Base-by-base conservation (phyloP, 129 eudicot species). In the Pseudognaphalium luteoalbum region DNA sequence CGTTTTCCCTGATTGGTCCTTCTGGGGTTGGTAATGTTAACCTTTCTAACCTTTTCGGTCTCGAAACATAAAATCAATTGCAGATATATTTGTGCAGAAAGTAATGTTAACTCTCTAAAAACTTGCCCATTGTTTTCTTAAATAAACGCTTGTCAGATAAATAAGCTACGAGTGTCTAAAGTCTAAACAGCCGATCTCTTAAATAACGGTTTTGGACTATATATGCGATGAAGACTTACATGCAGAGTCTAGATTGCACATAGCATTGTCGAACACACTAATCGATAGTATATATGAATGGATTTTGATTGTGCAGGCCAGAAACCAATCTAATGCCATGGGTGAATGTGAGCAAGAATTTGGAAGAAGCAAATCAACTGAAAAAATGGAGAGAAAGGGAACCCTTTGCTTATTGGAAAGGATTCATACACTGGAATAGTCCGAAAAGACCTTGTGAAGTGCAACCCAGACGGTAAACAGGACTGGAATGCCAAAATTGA, bases 1-100 rank as follows among this genome's bases (percentile, higher is more conserved):
- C 25, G 91, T 85, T 33, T 90, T 93, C 28, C 98, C 98, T 0
- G 98, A 93, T 52, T 93, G 98, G 98, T 88, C 98, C 76, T 93
- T 88, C 75, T 93, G 98, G 98, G 98, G 98, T 82, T 93, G 98
- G 98, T 93, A 93, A 85, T 70, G 25, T 32, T 32, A 1, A 32
- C 3, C 34, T 32, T 32, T 32, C 34, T 32, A 32, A 32, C 34
- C 34, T 32, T 32, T 10, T 20, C 28, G 34, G 34, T 32, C 34
- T 32, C 34, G 2, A 32, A 32, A 32, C 34, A 32, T n/a, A n/a
- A n/a, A 41, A 7, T 44, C 28, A 25, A 25, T 25, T 25, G 28
- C 28, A 25, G 1, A 25, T 25, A 25, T 25, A 25, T 25, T 25
- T 25, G 28, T 25, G 28, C 28, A 25, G 28, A 25, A 25, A 25